phyloP scores from a whole-genome alignment of 192 early-diverging fungal genomes.

The Thamnidium elegans region DNA sequence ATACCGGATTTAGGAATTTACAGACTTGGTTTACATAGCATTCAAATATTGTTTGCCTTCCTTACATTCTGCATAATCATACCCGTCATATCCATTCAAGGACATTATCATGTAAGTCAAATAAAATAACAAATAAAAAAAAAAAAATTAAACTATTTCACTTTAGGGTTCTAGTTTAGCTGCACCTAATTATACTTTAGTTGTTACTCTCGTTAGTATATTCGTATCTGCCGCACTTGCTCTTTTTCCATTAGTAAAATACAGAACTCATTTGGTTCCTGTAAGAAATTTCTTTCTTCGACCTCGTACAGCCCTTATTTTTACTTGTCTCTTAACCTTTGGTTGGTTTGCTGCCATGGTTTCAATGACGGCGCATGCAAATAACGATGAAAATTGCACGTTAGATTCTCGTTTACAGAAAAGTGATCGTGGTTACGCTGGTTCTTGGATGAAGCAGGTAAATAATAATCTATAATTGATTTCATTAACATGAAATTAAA shows the following conservation, averaged over 20 bases:
- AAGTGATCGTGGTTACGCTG: neutral
- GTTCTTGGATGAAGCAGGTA: neutral
- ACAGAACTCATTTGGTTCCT: neutral
- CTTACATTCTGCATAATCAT: neutral
- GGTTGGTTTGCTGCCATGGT: conserved; percentile 5
- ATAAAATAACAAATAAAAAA: too few species aligned
- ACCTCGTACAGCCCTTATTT: neutral
- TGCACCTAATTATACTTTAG: neutral
- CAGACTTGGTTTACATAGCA: conserved; percentile 1
- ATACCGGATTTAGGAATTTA: conserved; percentile 3
- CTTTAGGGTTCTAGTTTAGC: neutral
- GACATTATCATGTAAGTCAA: neutral
- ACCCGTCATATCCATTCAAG: conserved; percentile 5
- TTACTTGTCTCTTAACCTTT: neutral
- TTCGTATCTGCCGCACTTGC: neutral
- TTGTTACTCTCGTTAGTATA: neutral
- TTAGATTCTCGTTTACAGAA: neutral
- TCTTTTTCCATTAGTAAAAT: too few species aligned
- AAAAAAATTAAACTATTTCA: neutral
- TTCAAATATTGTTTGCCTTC: neutral
- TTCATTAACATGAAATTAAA: neutral
- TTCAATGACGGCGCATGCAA: neutral
- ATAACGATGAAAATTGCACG: neutral
- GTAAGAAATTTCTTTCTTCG: conserved; percentile 2
- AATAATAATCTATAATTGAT: neutral